Base-by-base conservation (phyloP, 805 yeast genomes). In the Zygotorulaspora sp. region DNA sequence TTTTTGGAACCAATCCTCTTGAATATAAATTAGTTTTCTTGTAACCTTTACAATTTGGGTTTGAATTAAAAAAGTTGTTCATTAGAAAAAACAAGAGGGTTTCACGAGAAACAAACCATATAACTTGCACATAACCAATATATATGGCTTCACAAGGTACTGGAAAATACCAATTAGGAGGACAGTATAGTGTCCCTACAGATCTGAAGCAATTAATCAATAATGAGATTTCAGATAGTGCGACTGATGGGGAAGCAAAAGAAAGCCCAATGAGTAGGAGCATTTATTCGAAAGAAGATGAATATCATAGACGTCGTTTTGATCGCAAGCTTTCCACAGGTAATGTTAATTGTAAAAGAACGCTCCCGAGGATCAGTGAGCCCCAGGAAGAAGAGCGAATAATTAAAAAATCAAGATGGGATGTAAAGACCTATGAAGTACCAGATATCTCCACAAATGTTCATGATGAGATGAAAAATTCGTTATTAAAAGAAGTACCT, bases 401-500 rank as follows among this genome's bases (percentile, higher is more conserved):
- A 16, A 35, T 30, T 34, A 55, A 48, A 36, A 55, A 49, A 30
- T 43, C 62, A 5, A 51, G 63, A 39, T 59, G 66, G 62, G 70
- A 65, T 35, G 49, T 56, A 2, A 14, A 61, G 53, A 65, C 72
- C 0, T 81, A 74, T 45, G 59, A 66, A 45, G 70, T 79, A 21
- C 85, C 85, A 0, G 78, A 76, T 15, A 71, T 61, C 12, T 66
- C 67, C 13, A 57, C 48, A 10, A 44, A 54, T 31, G 28, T 58
- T 10, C 21, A 53, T 20, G 46, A 57, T 12, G 52, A 59, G 32
- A 52, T 63, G 32, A 53, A 64, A 40, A 55, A 67, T 43, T 50
- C 68, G 10, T 43, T 74, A 17, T 69, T 78, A 1, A 62, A 74
- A 2, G 80, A 78, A 15, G 67, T 80, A 1, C 83, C 88, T 0